Conservation (phyloP, 2,329 filamentous ascomycete species). For the Plenodomus lindquistii region DNA sequence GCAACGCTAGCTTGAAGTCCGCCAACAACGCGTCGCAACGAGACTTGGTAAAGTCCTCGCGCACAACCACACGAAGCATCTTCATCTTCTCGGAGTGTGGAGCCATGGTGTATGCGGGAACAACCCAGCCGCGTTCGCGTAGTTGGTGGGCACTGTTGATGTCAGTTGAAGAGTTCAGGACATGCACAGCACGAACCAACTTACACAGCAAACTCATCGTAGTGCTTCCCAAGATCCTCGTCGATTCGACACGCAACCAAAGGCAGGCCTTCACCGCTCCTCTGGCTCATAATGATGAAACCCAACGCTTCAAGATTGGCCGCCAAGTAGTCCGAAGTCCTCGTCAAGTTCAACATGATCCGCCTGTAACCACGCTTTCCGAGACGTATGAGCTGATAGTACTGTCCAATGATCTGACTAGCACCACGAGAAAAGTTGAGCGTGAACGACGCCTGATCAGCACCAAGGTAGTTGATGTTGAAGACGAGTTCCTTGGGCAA, state of each 20-base stretch:
- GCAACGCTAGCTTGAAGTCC: slow-evolving; percentile 78
- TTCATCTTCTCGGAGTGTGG: slow-evolving; percentile 82
- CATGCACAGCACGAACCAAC: slow-evolving; percentile 39
- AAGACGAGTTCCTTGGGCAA: slow-evolving; percentile 87
- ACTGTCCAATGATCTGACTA: slow-evolving; percentile 92
- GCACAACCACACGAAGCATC: slow-evolving; percentile 88
- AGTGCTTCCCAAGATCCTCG: slow-evolving; percentile 56
- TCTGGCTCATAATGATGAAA: slow-evolving; percentile 87
- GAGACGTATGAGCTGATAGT: slow-evolving; percentile 94
- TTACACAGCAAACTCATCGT: slow-evolving; percentile 58
- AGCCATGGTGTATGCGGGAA: slow-evolving; percentile 97
- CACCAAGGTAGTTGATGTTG: slow-evolving; percentile 98
- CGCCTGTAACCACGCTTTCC: slow-evolving; percentile 88
- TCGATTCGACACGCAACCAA: slow-evolving; percentile 86
- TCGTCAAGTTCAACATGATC: slow-evolving; percentile 93
- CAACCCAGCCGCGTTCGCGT: slow-evolving; percentile 85
- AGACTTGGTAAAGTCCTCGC: slow-evolving; percentile 85
- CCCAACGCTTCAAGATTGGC: slow-evolving; percentile 72
- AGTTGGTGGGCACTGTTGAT: slow-evolving; percentile 72
- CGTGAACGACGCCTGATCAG: slow-evolving; percentile 93
- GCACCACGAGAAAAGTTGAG: slow-evolving; percentile 97
- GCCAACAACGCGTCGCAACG: slow-evolving; percentile 77
- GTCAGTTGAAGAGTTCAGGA: slow-evolving; percentile 1
- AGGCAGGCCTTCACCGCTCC: slow-evolving; percentile 75
- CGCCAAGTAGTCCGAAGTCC: slow-evolving; percentile 85